Base-by-base conservation (phyloP, 2,329 filamentous ascomycete species). In the Pleomassaria siparia region DNA sequence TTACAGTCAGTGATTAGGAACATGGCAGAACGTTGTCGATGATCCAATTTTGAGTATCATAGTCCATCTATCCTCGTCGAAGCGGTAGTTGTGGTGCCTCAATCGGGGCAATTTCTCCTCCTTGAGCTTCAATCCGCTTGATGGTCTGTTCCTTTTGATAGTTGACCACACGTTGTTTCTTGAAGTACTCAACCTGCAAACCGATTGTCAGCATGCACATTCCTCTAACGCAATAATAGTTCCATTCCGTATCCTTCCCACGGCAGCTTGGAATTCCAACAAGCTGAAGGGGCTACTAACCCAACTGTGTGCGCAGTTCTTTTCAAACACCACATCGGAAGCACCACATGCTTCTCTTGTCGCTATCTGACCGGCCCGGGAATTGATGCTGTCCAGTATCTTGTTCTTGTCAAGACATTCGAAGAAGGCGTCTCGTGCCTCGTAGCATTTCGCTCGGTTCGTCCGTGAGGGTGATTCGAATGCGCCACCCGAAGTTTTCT, bases 111-210 rank as follows among this genome's bases (percentile, higher is more conserved):
- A 69, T 64, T 43, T 70, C 65, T 44, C 64, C 67, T 11, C 74
- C 74, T 64, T 79, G 64, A 56, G 72, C 69, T 65, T 73, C 70
- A 44, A 71, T 67, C 52, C 54, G 62, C 49, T 69, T 70, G 53
- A 71, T 69, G 20, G 89, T 87, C 73, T 85, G 79, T 64, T 88
- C 86, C 73, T 92, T 90, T 62, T 95, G 88, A 65, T 88, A 81
- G 60, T 99, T 94, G 74, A 95, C 92, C 28, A 97, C 89, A 63
- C 94, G 81, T 75, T 91, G 88, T 73, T 96, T 91, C 78, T 97
- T 96, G 75, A 99, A 99, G 73, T 99, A 97, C 74, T 91, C 90
- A 51, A 96, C 88, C 89, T 94, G 60, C 39, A 44, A 15, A 10
- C 22, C 30, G 13, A 44, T 36, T 45, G 44, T 44, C 58, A 20